phyloP scores from a whole-genome alignment of 495 filamentous ascomycete species.

The Trichoderma orchidacearum region DNA sequence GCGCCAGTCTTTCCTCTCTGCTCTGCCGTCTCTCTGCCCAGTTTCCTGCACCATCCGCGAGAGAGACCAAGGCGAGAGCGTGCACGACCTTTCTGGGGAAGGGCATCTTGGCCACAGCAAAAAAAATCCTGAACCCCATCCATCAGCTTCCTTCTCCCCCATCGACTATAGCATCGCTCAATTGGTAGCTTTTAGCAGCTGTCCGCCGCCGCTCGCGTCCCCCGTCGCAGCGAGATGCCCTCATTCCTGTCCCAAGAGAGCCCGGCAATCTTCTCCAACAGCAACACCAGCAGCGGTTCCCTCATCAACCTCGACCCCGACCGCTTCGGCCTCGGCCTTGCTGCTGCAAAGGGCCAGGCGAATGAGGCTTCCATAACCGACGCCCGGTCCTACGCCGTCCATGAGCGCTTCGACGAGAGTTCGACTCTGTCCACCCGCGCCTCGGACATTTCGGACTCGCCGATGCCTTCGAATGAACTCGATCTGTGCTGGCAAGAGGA shows the following conservation, averaged over 20 bases:
- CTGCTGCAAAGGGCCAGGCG: conserved; percentile 13
- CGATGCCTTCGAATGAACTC: neutral
- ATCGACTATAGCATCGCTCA: neutral
- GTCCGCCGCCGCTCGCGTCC: neutral
- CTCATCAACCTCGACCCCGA: conserved; percentile 13
- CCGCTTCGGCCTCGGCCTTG: conserved; percentile 11
- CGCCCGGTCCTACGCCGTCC: conserved; percentile 15
- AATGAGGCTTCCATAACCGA: conserved; percentile 12
- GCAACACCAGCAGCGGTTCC: conserved; percentile 21
- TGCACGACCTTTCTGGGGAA: neutral
- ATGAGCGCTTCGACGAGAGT: conserved; percentile 21
- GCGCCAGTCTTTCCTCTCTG: neutral
- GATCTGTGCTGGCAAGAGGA: neutral
- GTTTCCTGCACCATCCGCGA: neutral
- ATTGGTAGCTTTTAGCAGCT: neutral
- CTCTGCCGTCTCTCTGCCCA: neutral
- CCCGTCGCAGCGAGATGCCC: conserved; percentile 25
- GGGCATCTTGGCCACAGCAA: neutral
- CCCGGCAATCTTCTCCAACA: conserved; percentile 23
- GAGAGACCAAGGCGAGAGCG: neutral
- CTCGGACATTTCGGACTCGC: conserved; percentile 16
- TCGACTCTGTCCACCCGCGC: conserved; percentile 21
- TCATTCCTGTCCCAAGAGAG: conserved; percentile 32
- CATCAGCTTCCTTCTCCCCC: neutral
- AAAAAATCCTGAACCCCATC: neutral